Evolutionary conservation across 495 filamentous ascomycete genomes (phyloP), one percentile per base, ranked within the genome.

Genomic region (Xylaria scruposa): DNA sequence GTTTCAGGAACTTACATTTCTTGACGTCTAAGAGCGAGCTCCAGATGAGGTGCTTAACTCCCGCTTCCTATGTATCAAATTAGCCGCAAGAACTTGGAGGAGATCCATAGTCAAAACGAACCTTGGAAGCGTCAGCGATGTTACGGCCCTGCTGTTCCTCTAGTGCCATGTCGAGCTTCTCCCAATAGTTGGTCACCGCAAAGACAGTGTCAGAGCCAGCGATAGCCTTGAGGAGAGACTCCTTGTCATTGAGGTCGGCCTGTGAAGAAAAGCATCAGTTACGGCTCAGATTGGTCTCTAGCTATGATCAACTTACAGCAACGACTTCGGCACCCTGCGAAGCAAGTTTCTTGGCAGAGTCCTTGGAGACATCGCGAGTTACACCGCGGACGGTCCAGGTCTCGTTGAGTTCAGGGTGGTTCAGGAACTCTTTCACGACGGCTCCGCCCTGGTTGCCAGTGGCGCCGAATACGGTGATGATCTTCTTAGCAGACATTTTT

Each of bases 401-500:
- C 0, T 83, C 75, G 19, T 81, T 85, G 21, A 88, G 80, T 29
- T 78, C 72, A 0, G 89, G 77, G 77, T 90, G 81, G 38, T 80
- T 76, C n/a, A 90, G 81, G 51, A 91, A 81, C 33, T 77, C 73
- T 51, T 83, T 78, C 53, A 91, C 82, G 31, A 91, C 85, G 13
- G 87, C 88, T 19, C 85, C 83, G 62, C 90, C 90, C 75, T 92
- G 90, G 54, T 83, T 84, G 72, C 90, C 89, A 38, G 90, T 92
- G 15, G 88, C 87, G 42, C 89, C 89, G 77, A 91, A 88, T 24
- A 92, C 81, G 36, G 85, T 85, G 78, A 91, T 79, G 73, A 88
- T 72, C 70, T 87, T 80, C 47, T 61, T 72, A 85, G 76, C 42
- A 72, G 79, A 73, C 84, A 87, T 87, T 85, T 78, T 51, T 81